Evolutionary conservation across 768 basidiomycete species (phyloP).

Genomic region (Suillus spraguei): DNA sequence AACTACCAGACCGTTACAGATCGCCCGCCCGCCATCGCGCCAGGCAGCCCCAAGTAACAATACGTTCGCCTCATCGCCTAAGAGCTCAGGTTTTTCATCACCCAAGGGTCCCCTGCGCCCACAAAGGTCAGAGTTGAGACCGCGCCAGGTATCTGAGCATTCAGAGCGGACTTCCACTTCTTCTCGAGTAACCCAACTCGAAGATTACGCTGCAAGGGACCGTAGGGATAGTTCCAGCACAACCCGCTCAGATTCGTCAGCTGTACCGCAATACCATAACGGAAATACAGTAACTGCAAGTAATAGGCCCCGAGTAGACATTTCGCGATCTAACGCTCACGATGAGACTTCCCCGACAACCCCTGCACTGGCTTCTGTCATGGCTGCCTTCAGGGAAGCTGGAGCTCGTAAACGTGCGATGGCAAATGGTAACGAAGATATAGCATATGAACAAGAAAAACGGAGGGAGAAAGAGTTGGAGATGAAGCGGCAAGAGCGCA

Average conservation of each 20-base stretch:
- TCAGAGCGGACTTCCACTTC: constrained; percentile 53
- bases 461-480: constrained; percentile 66
- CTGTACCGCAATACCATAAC: constrained; percentile 35
- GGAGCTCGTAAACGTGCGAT: constrained; percentile 54
- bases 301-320: constrained; percentile 22
- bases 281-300: constrained; percentile 23
- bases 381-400: constrained; percentile 73
- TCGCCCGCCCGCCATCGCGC: constrained; percentile 55
- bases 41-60: constrained; percentile 55
- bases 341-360: constrained; percentile 36
- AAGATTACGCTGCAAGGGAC: constrained; percentile 30
- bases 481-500: constrained; percentile 65
- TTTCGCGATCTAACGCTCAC: constrained; percentile 14
- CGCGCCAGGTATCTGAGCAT: constrained; percentile 53
- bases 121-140: constrained; percentile 66
- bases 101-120: constrained; percentile 62
- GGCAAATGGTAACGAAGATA: constrained; percentile 53
- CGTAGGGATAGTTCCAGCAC: constrained; percentile 56
- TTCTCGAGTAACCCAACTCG: constrained; percentile 33
- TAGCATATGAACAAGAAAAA: constrained; percentile 58
- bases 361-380: constrained; percentile 51
- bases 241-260: constrained; percentile 46
- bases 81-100: constrained; percentile 41
- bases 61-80: constrained; percentile 39
- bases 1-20: constrained; percentile 59